Evolutionary conservation across 1,284 basidiomycete genomes (phyloP).

Genomic region (Tylopilus sp.): DNA sequence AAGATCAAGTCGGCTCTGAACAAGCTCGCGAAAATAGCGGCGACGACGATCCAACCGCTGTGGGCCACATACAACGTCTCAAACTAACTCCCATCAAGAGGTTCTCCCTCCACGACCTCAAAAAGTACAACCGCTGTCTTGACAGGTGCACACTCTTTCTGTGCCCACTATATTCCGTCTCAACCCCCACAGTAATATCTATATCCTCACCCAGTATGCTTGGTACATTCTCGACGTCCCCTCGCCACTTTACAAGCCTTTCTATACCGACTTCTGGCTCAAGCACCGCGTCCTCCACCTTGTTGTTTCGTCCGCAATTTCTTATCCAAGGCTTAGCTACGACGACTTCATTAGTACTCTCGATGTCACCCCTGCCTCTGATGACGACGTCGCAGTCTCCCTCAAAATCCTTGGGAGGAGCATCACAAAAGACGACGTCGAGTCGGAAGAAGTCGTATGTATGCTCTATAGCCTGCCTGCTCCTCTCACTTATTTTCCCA

Average conservation of each 20-base stretch:
- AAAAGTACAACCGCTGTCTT: slow-evolving; percentile 24
- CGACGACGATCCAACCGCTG: slow-evolving; percentile 17
- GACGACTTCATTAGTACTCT: slow-evolving; percentile 38
- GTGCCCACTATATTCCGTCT: slow-evolving; percentile 1
- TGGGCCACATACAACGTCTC: slow-evolving; percentile 34
- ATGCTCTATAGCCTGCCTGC: background rate
- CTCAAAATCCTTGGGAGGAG: slow-evolving; percentile 32
- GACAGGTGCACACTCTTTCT: slow-evolving; percentile 36
- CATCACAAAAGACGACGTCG: slow-evolving; percentile 38
- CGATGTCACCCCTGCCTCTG: slow-evolving; percentile 26
- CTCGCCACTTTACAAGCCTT: slow-evolving; percentile 39
- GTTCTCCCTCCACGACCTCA: slow-evolving; percentile 44
- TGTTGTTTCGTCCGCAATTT: slow-evolving; percentile 36
- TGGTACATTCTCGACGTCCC: slow-evolving; percentile 62
- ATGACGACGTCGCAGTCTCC: slow-evolving; percentile 21
- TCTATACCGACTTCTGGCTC: slow-evolving; percentile 44
- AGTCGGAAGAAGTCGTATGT: slow-evolving; percentile 43
- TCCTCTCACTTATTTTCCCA: slow-evolving; percentile 17
- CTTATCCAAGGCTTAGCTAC: slow-evolving; percentile 34
- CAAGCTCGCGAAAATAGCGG: slow-evolving; percentile 28
- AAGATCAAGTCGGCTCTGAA: slow-evolving; percentile 23
- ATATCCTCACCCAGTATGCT: slow-evolving; percentile 42
- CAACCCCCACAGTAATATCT: slow-evolving; percentile 35
- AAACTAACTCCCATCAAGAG: slow-evolving; percentile 43
- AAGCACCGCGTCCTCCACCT: slow-evolving; percentile 47